phyloP scores from a whole-genome alignment of 1,284 basidiomycete genomes.

The Agaricales sp. region DNA sequence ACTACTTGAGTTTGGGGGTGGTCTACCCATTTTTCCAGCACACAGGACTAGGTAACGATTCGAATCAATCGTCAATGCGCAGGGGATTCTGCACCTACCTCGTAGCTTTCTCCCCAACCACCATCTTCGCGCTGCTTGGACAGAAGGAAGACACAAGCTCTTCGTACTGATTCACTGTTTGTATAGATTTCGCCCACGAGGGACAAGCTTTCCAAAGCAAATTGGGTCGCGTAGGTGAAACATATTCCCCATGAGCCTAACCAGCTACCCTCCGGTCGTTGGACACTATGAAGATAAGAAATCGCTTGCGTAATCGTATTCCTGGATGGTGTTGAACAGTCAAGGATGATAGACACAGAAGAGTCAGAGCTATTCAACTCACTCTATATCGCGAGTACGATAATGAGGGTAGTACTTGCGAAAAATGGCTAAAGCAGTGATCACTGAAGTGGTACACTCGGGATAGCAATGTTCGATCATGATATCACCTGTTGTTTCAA shows the following conservation, averaged over 20 bases:
- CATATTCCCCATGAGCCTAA: slow-evolving; percentile 96
- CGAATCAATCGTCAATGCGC: background rate
- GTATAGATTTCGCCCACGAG: slow-evolving; percentile 87
- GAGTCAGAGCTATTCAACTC: slow-evolving; percentile 19
- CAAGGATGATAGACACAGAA: slow-evolving; percentile 3
- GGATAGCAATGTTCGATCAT: slow-evolving; percentile 93
- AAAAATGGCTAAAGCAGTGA: slow-evolving; percentile 22
- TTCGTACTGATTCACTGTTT: slow-evolving; percentile 60
- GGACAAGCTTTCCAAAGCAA: slow-evolving; percentile 86
- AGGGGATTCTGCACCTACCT: slow-evolving; percentile 39
- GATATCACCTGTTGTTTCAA: slow-evolving; percentile 79
- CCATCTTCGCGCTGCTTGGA: slow-evolving; percentile 85
- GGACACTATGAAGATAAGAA: slow-evolving; percentile 71
- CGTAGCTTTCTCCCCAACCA: slow-evolving; percentile 99
- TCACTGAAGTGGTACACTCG: slow-evolving; percentile 86
- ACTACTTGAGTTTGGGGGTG: slow-evolving; percentile 84
- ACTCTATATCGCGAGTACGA: slow-evolving; percentile 74
- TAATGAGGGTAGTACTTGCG: slow-evolving; percentile 75
- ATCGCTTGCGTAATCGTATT: slow-evolving; percentile 65
- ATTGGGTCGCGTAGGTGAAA: slow-evolving; percentile 95
- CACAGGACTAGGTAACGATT: slow-evolving; percentile 81
- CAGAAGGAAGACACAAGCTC: slow-evolving; percentile 83
- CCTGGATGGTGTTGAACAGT: too few relatives aligned
- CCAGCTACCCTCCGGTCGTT: slow-evolving; percentile 90
- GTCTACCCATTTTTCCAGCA: slow-evolving; percentile 73